phyloP scores from a whole-genome alignment of 495 filamentous ascomycete species.

The Penicillium nucicola region DNA sequence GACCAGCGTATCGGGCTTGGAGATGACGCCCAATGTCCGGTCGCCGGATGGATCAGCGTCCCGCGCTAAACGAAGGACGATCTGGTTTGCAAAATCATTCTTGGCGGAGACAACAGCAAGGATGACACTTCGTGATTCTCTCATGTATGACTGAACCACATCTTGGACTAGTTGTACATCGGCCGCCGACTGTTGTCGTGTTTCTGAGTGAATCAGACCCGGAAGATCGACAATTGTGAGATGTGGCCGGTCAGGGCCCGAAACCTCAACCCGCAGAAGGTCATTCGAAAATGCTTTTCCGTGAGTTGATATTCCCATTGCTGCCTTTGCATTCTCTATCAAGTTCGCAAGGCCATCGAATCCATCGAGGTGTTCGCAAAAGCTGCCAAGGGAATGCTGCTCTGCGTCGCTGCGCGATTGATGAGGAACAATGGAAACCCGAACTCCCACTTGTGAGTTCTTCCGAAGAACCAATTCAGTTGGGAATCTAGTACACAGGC shows the following conservation, averaged over 20 bases:
- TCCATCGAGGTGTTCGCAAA: conserved; percentile 32
- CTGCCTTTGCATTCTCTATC: conserved; percentile 47
- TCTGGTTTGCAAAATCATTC: conserved; percentile 48
- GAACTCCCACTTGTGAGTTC: conserved; percentile 14
- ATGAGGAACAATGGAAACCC: conserved; percentile 38
- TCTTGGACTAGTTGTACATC: conserved; percentile 44
- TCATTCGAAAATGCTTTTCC: conserved; percentile 44
- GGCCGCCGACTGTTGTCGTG: conserved; percentile 41
- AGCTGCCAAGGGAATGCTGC: conserved; percentile 21
- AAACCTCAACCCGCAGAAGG: conserved; percentile 50
- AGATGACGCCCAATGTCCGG: conserved; percentile 51
- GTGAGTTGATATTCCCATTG: conserved; percentile 48
- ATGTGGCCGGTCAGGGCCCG: conserved; percentile 50
- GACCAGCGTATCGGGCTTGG: conserved; percentile 49
- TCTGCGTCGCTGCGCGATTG: conserved; percentile 20
- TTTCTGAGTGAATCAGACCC: conserved; percentile 48
- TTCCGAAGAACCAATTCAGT: conserved; percentile 57
- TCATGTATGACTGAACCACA: conserved; percentile 50
- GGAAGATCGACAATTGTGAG: conserved; percentile 57
- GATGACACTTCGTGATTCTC: conserved; percentile 48
- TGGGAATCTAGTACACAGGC: conserved; percentile 55
- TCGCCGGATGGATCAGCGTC: conserved; percentile 40
- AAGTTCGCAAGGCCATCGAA: conserved; percentile 34
- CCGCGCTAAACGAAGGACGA: conserved; percentile 42
- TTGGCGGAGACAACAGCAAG: conserved; percentile 52